Evolutionary conservation across 2,329 filamentous ascomycete species (phyloP).

Genomic region (Diaporthe citri): DNA sequence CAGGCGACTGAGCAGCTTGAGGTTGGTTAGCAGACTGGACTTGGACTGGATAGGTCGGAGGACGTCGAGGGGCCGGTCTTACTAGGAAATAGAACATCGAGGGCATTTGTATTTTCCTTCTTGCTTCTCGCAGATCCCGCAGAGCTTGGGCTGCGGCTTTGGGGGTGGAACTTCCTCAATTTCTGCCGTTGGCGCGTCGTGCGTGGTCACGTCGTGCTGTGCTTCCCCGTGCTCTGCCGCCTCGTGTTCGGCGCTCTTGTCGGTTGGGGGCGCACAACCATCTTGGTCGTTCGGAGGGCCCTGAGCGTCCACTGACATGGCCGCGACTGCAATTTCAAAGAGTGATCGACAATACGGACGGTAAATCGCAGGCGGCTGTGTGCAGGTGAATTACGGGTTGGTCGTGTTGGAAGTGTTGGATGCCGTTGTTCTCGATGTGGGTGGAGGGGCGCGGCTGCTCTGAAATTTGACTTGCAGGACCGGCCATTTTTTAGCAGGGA

Average conservation of each 20-base stretch:
- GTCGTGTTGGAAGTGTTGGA: not conserved
- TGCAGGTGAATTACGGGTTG: not conserved
- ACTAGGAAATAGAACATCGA: slow-evolving; percentile 71
- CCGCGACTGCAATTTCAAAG: not conserved
- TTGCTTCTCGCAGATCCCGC: slow-evolving; percentile 65
- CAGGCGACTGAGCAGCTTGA: slow-evolving; percentile 71
- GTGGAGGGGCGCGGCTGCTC: slow-evolving; percentile 17
- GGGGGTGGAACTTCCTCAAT: slow-evolving; percentile 40
- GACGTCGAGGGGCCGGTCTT: slow-evolving; percentile 53
- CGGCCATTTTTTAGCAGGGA: slow-evolving; percentile 29
- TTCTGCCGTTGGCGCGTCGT: slow-evolving; percentile 6
- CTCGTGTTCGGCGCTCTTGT: not conserved
- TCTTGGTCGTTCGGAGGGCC: not conserved
- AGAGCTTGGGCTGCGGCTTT: slow-evolving; percentile 54
- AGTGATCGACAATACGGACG: not conserved
- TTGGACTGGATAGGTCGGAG: slow-evolving; percentile 49
- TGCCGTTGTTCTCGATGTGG: slow-evolving; percentile 2
- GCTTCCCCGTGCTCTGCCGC: not conserved
- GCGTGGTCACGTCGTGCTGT: not conserved
- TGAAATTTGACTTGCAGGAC: slow-evolving; percentile 29
- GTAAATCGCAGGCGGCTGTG: slow-evolving; percentile 4
- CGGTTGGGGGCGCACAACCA: not conserved
- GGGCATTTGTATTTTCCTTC: slow-evolving; percentile 73
- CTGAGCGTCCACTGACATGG: slow-evolving; percentile 35
- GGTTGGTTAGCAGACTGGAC: slow-evolving; percentile 15